These are phyloP conservation scores for Cucurbitaria berberidis DNA, from an alignment of 2,329 filamentous ascomycete species.

Conservation along the genomic window DNA sequence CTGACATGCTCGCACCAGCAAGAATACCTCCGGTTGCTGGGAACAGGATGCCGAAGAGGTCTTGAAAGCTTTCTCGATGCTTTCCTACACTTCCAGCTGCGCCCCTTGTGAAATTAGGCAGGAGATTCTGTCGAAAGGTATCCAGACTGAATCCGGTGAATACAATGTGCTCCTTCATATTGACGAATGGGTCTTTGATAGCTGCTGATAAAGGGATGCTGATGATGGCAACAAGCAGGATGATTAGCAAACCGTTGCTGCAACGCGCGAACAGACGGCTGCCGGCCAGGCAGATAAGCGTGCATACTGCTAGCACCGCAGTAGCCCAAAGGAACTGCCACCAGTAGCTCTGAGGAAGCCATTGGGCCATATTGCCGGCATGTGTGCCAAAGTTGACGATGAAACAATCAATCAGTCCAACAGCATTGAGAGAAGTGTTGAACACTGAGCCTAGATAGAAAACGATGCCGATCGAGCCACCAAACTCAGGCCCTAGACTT, in stretches of 20 bases:
- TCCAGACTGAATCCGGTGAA: slow-evolving; percentile 78
- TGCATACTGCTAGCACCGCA: slow-evolving; percentile 72
- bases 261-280: slow-evolving; percentile 81
- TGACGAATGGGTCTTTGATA: slow-evolving; percentile 70
- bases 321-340: slow-evolving; percentile 78
- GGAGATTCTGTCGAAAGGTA: slow-evolving; percentile 76
- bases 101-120: slow-evolving; percentile 69
- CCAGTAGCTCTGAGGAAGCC: slow-evolving; percentile 76
- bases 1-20: slow-evolving; percentile 86
- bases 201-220: slow-evolving; percentile 84
- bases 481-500: slow-evolving; percentile 85
- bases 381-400: slow-evolving; percentile 72
- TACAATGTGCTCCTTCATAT: slow-evolving; percentile 66
- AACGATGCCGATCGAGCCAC: slow-evolving; percentile 83
- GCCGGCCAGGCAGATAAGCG: slow-evolving; percentile 76
- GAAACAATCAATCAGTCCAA: slow-evolving; percentile 83
- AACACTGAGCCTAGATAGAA: slow-evolving; percentile 87
- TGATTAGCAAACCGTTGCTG: slow-evolving; percentile 75
- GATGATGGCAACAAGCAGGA: slow-evolving; percentile 74
- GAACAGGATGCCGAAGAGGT: slow-evolving; percentile 85
- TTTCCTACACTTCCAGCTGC: slow-evolving; percentile 66
- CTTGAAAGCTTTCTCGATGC: slow-evolving; percentile 74
- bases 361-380: slow-evolving; percentile 62
- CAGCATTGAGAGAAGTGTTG: slow-evolving; percentile 85
- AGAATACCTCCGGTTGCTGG: slow-evolving; percentile 70